phyloP scores from a whole-genome alignment of 495 filamentous ascomycete species.

The Pseudoneurospora amorphoporcata region DNA sequence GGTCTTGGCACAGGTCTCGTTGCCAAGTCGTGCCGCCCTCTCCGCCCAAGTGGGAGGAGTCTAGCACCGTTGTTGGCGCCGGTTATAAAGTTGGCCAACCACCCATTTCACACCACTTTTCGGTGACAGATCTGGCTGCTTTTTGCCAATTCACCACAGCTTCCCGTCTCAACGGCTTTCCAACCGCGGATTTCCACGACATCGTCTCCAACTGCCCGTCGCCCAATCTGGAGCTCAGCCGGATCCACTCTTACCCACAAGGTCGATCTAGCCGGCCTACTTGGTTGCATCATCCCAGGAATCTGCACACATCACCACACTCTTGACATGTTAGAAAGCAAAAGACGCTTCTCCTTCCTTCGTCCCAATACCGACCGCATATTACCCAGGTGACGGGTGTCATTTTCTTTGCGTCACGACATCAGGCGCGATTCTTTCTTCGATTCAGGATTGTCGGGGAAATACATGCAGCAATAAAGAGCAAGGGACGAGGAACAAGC shows the following conservation, averaged over 20 bases:
- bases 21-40: constrained; percentile 7
- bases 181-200: constrained; percentile 12
- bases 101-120: constrained; percentile 9
- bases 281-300: constrained; percentile 21
- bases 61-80: not conserved
- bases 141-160: constrained; percentile 11
- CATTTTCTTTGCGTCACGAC: constrained; percentile 38
- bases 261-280: constrained; percentile 19
- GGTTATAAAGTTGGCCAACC: constrained; percentile 12
- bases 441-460: constrained; percentile 10
- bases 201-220: constrained; percentile 13
- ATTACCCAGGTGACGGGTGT: constrained; percentile 45
- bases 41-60: not conserved
- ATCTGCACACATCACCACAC: constrained; percentile 14
- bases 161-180: not conserved
- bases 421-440: constrained; percentile 29
- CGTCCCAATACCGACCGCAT: constrained; percentile 44
- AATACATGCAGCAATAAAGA: constrained; percentile 11
- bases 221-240: constrained; percentile 18
- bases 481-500: constrained; percentile 7
- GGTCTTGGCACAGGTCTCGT: not conserved
- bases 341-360: constrained; percentile 36
- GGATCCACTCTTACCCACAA: constrained; percentile 22
- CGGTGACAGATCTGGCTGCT: constrained; percentile 13
- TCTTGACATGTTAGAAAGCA: constrained; percentile 43